Conservation (phyloP, 179 eudicot genomes). For the Camellia oleifera region DNA sequence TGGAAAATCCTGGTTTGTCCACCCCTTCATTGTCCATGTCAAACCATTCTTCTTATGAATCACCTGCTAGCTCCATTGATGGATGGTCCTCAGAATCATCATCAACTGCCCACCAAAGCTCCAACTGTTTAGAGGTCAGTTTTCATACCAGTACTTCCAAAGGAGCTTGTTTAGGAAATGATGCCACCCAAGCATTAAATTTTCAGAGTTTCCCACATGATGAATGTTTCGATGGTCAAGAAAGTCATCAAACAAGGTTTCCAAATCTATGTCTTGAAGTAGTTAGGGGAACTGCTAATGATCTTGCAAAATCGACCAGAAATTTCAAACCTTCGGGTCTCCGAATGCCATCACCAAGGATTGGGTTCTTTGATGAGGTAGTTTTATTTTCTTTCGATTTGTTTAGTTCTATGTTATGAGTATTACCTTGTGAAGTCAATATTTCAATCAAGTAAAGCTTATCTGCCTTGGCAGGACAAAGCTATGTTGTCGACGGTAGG, state of each 20-base stretch:
- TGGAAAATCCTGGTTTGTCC: constrained; percentile 27
- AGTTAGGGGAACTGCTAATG: constrained; percentile 11
- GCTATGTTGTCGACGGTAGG: not conserved
- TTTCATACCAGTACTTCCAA: constrained; percentile 17
- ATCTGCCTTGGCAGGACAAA: constrained; percentile 14
- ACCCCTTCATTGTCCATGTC: constrained; percentile 31
- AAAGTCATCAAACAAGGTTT: constrained; percentile 15
- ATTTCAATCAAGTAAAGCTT: not conserved
- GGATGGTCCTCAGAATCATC: constrained; percentile 47
- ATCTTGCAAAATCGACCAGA: constrained; percentile 23
- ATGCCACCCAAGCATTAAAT: constrained; percentile 8
- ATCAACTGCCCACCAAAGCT: constrained; percentile 31
- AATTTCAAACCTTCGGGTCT: constrained; percentile 55
- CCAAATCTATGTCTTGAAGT: not conserved
- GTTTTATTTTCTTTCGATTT: not conserved
- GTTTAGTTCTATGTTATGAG: not conserved
- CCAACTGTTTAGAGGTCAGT: constrained; percentile 15
- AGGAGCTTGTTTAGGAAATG: constrained; percentile 18
- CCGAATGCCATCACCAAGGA: constrained; percentile 71
- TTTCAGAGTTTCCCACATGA: constrained; percentile 14
- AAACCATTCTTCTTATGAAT: constrained; percentile 32
- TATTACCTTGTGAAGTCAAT: not conserved
- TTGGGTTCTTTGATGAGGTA: constrained; percentile 84
- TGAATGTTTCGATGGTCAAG: constrained; percentile 15
- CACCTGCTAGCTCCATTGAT: constrained; percentile 49